Evolutionary conservation across 2,329 filamentous ascomycete species (phyloP).

Genomic region (Aspergillus quadricinctus): DNA sequence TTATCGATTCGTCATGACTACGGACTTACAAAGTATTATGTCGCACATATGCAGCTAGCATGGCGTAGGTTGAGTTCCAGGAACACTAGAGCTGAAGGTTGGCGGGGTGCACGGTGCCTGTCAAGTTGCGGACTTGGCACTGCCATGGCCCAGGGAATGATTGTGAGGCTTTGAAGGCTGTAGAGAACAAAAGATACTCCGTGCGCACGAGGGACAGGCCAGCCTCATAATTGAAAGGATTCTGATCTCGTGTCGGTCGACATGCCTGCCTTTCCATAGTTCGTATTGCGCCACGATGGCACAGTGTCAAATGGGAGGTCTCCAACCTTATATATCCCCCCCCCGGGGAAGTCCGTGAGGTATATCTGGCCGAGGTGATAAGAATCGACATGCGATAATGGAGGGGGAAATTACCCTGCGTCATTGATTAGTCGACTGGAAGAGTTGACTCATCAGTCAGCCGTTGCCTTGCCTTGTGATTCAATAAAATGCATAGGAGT

Average conservation of each 20-base stretch:
- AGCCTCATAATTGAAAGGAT: not conserved
- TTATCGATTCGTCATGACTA: not conserved
- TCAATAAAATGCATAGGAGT: slow-evolving; percentile 1
- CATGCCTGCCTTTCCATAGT: not conserved
- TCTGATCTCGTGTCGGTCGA: not conserved
- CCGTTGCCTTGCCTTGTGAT: not conserved
- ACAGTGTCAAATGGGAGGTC: not conserved
- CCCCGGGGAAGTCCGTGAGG: not conserved
- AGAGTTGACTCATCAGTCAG: not conserved
- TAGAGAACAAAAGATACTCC: not conserved
- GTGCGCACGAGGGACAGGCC: not conserved
- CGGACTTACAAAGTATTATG: not conserved
- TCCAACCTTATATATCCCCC: not conserved
- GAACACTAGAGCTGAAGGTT: not conserved
- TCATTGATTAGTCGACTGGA: not conserved
- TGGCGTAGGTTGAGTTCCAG: not conserved
- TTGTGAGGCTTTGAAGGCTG: not conserved
- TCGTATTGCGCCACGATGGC: not conserved
- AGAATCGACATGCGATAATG: not conserved
- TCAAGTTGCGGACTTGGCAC: not conserved
- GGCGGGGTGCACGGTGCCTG: not conserved
- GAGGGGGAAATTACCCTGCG: not conserved
- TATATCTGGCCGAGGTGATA: not conserved
- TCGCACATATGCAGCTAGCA: not conserved
- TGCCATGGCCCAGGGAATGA: not conserved